These are phyloP conservation scores for Boeremia lycopersici DNA, from an alignment of 2,329 filamentous ascomycete species.

Conservation along the genomic window DNA sequence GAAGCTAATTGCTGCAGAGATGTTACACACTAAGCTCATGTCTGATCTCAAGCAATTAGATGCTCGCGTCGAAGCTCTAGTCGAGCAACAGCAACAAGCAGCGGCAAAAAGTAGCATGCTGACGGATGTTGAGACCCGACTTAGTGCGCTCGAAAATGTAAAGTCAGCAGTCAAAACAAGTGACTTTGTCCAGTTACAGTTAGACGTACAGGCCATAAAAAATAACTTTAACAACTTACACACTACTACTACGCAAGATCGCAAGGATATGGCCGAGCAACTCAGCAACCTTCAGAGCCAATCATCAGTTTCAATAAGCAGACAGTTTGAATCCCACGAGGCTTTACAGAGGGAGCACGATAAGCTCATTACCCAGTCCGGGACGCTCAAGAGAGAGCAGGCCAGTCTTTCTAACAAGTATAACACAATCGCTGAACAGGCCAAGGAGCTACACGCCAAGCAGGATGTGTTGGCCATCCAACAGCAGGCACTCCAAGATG, in stretches of 20 bases:
- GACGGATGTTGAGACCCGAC: background rate
- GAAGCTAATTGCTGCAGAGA: background rate
- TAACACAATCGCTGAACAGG: background rate
- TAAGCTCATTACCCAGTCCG: no score
- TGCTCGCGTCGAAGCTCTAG: background rate
- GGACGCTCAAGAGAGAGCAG: no score
- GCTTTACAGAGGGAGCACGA: background rate
- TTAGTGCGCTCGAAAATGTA: background rate
- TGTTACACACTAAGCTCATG: background rate
- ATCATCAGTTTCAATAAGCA: no score
- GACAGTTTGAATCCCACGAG: background rate
- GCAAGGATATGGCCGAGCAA: background rate
- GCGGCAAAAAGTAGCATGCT: background rate
- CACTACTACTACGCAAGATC: background rate
- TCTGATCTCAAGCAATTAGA: background rate
- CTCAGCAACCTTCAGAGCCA: background rate
- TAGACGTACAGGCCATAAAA: background rate
- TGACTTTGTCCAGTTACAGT: background rate
- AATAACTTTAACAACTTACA: background rate
- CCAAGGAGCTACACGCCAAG: background rate
- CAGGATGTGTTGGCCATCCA: background rate
- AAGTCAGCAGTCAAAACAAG: background rate
- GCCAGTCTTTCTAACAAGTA: background rate
- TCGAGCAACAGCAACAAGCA: background rate
- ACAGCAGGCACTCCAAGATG: background rate